Conservation (phyloP, 805 yeast species). For the Wickerhamomyces hampshirensis region DNA sequence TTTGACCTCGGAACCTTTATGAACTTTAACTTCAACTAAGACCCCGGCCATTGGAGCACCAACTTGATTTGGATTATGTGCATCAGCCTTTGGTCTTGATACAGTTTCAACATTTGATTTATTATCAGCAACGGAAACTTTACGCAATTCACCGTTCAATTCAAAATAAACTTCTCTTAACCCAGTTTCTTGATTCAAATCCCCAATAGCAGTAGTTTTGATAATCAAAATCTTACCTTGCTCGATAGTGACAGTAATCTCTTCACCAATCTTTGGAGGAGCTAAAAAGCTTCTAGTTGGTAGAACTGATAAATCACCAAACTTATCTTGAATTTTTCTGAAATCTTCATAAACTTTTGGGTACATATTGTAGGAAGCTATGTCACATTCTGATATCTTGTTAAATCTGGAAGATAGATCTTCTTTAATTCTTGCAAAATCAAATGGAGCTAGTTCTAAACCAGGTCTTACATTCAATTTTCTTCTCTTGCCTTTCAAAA, state of each 20-base stretch:
- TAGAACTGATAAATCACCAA: constrained; percentile 88
- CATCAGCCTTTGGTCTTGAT: constrained; percentile 86
- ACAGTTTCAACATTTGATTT: constrained; percentile 79
- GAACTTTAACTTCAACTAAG: constrained; percentile 88
- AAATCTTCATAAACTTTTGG: constrained; percentile 94
- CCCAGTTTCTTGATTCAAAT: constrained; percentile 79
- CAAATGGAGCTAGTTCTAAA: constrained; percentile 78
- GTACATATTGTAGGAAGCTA: constrained; percentile 96
- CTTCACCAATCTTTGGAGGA: constrained; percentile 84
- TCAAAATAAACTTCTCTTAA: constrained; percentile 95
- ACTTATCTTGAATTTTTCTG: constrained; percentile 67
- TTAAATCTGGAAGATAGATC: constrained; percentile 79
- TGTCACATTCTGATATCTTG: constrained; percentile 75
- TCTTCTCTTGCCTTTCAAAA: constrained; percentile 88
- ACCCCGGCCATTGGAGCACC: constrained; percentile 99
- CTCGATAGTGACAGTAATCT: constrained; percentile 83
- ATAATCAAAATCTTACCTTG: constrained; percentile 91
- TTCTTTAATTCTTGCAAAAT: constrained; percentile 63
- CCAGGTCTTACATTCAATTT: constrained; percentile 92
- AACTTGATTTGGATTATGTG: constrained; percentile 81
- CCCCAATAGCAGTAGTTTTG: constrained; percentile 91
- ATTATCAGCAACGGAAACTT: constrained; percentile 87
- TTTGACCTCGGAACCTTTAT: constrained; percentile 82
- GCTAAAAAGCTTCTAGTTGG: constrained; percentile 91
- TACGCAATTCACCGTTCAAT: constrained; percentile 97